Percentiles rank a stretch among this genome's conserved stretches.
phyloP scores from a whole-genome alignment of 164 flowering plant species.

The Tinospora cordifolia region DNA sequence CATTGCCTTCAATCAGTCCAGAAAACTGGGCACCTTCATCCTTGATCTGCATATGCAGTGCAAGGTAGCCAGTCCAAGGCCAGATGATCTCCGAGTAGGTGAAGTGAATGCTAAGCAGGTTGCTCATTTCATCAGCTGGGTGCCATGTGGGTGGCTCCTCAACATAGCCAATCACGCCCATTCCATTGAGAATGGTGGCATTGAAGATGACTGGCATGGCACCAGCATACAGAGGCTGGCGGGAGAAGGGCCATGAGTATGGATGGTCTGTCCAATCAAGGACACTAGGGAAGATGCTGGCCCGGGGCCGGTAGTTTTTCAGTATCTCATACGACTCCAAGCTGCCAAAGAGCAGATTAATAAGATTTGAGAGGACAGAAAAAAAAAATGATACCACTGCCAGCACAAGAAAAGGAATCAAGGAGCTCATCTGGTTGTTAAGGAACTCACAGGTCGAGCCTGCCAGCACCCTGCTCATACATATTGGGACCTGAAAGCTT shows the following conservation, averaged over 20 bases:
- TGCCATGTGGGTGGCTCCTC: slow-evolving; percentile 78
- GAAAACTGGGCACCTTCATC: slow-evolving; percentile 86
- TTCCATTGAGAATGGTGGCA: slow-evolving; percentile 89
- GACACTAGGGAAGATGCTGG: slow-evolving; percentile 85
- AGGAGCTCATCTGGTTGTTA: neutral
- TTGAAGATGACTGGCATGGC: slow-evolving; percentile 99
- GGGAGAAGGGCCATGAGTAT: slow-evolving; percentile 98
- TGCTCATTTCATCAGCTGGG: slow-evolving; percentile 75
- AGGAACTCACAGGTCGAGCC: slow-evolving; percentile 87
- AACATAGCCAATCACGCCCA: slow-evolving; percentile 92
- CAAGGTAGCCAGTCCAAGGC: slow-evolving; percentile 99
- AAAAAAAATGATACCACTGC: neutral
- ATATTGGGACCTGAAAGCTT: slow-evolving; percentile 94
- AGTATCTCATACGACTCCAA: slow-evolving; percentile 86
- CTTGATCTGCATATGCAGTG: slow-evolving; percentile 92
- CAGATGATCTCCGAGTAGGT: slow-evolving; percentile 82
- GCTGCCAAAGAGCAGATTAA: slow-evolving; percentile 43
- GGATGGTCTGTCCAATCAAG: slow-evolving; percentile 90
- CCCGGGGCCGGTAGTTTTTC: slow-evolving; percentile 78
- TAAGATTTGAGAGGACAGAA: slow-evolving; percentile 4
- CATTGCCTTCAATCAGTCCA: slow-evolving; percentile 88
- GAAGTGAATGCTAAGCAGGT: slow-evolving; percentile 80
- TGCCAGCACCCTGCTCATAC: slow-evolving; percentile 99
- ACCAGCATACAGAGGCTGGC: slow-evolving; percentile 96
- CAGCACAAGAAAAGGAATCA: neutral